Percentiles rank a stretch among this genome's conserved stretches.
These are phyloP conservation scores for Diplodia intermedia DNA, from an alignment of 2,329 filamentous ascomycete genomes.

Conservation along the genomic window DNA sequence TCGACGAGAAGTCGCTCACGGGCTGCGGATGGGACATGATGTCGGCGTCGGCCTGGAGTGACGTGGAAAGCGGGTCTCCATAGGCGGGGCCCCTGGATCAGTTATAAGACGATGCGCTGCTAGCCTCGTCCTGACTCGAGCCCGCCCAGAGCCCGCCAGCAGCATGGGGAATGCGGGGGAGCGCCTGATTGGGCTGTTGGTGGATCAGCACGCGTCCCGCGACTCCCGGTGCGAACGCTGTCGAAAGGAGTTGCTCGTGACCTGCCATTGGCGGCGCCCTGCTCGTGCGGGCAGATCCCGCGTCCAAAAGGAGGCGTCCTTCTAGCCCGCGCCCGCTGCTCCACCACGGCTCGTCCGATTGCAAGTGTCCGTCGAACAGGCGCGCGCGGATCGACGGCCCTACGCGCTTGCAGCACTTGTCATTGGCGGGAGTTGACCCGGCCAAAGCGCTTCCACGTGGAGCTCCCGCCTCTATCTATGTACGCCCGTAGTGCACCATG, in stretches of 20 bases:
- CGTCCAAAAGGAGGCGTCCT: slow-evolving; percentile 2
- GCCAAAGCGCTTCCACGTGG: background rate
- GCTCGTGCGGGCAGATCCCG: slow-evolving; percentile 12
- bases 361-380: no score
- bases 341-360: no score
- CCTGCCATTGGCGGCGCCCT: background rate
- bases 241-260: slow-evolving; percentile 6
- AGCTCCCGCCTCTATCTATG: background rate
- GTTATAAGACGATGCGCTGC: slow-evolving; percentile 27
- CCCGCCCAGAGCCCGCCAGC: no score
- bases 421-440: background rate
- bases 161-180: slow-evolving; percentile 28
- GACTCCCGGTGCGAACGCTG: background rate
- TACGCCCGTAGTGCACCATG: background rate
- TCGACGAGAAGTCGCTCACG: slow-evolving; percentile 17
- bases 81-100: slow-evolving; percentile 29
- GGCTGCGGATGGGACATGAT: slow-evolving; percentile 24
- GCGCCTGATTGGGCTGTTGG: slow-evolving; percentile 15
- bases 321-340: background rate
- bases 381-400: background rate
- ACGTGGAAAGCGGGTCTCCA: slow-evolving; percentile 27
- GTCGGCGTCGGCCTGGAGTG: slow-evolving; percentile 24
- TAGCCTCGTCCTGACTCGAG: slow-evolving; percentile 24
- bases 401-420: background rate
- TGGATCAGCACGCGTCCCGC: slow-evolving; percentile 19